phyloP scores from a whole-genome alignment of 2,329 filamentous ascomycete species.

The Ustulina deusta region DNA sequence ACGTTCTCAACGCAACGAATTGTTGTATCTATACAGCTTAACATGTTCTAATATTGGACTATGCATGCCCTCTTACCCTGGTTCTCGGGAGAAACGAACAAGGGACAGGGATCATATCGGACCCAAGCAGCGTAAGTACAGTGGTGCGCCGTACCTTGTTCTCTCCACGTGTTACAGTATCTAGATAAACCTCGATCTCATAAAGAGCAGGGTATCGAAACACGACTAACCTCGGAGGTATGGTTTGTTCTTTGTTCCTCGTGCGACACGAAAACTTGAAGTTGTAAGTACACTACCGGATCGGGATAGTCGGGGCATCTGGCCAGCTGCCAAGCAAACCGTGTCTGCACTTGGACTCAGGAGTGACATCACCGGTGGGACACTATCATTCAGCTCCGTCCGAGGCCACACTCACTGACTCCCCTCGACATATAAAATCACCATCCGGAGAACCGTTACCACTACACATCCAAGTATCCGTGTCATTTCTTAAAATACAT shows the following conservation, averaged over 20 bases:
- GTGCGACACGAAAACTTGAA: slow-evolving; percentile 4
- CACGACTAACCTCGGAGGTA: background rate
- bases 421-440: slow-evolving; percentile 3
- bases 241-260: background rate
- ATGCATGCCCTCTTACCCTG: too few relatives aligned
- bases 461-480: background rate
- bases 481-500: background rate
- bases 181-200: too few relatives aligned
- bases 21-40: too few relatives aligned
- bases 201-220: too few relatives aligned
- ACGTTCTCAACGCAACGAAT: too few relatives aligned
- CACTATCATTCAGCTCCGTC: background rate
- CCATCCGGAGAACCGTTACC: background rate
- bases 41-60: too few relatives aligned
- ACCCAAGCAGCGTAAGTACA: too few relatives aligned
- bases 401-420: background rate
- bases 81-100: too few relatives aligned
- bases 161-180: too few relatives aligned
- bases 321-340: background rate
- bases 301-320: background rate
- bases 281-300: slow-evolving; percentile 3
- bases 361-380: slow-evolving; percentile 25
- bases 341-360: background rate
- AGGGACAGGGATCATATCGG: too few relatives aligned
- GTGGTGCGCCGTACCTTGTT: too few relatives aligned